Conservation (phyloP, 106 monocot genomes). For the Xerophyta viscosa region DNA sequence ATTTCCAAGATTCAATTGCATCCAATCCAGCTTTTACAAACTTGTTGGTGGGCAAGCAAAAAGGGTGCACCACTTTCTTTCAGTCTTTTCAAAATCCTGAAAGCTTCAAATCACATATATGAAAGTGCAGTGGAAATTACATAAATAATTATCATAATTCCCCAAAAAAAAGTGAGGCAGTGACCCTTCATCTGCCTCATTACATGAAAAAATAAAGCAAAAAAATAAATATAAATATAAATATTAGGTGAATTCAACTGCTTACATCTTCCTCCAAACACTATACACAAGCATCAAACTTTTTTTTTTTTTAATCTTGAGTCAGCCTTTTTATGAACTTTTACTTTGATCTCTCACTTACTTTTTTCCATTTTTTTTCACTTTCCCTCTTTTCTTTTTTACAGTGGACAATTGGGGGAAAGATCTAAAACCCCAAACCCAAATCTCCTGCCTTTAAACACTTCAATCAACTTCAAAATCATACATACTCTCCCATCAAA, state of each 20-base stretch:
- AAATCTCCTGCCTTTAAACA: constrained; percentile 4
- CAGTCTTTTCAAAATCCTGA: constrained; percentile 11
- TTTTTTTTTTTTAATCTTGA: constrained; percentile 3
- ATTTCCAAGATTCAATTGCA: constrained; percentile 5
- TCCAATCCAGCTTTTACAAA: constrained; percentile 8
- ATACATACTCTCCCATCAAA: no score
- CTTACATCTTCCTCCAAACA: no score
- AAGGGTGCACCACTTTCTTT: no score
- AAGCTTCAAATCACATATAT: constrained; percentile 3
- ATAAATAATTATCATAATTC: no score
- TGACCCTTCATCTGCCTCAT: neutral
- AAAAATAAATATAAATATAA: constrained; percentile 1
- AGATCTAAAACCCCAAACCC: constrained; percentile 12
- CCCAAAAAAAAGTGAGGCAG: no score
- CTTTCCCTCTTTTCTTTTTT: constrained; percentile 10
- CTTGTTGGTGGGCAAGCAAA: constrained; percentile 2
- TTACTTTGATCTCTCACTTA: neutral
- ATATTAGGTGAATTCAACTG: constrained; percentile 4
- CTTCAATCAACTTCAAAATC: constrained; percentile 3
- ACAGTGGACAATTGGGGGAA: constrained; percentile 9
- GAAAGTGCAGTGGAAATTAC: neutral
- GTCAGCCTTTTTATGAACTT: constrained; percentile 21
- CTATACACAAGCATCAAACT: no score
- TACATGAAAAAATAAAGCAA: neutral
- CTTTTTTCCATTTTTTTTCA: constrained; percentile 4